These are phyloP conservation scores for Hyphopichia wangnamkhiaoensis DNA, from an alignment of 1,139 yeast genomes.

Conservation along the genomic window DNA sequence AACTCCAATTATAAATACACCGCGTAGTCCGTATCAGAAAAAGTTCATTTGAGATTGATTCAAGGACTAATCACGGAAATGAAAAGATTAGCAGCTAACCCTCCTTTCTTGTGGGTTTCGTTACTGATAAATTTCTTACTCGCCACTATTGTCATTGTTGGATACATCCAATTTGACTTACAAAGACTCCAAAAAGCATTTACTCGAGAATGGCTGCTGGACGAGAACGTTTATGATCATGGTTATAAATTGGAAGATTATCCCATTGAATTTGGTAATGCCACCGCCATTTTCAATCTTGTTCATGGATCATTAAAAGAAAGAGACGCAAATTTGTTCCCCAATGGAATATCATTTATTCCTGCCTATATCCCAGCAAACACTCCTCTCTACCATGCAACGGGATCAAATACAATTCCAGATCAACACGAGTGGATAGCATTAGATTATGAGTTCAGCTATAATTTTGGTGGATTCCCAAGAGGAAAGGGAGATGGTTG, in stretches of 20 bases:
- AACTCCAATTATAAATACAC: too few species aligned
- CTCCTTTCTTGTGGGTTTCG: not conserved
- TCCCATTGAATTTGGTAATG: constrained; percentile 44
- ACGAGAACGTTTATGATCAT: too few species aligned
- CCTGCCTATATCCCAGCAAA: constrained; percentile 60
- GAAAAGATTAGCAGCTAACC: not conserved
- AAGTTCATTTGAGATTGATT: too few species aligned
- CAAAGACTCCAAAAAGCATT: not conserved
- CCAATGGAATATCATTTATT: constrained; percentile 55
- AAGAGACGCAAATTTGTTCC: constrained; percentile 48
- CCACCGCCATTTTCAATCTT: constrained; percentile 54
- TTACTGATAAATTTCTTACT: not conserved
- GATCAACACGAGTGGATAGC: constrained; percentile 56
- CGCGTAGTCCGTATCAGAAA: too few species aligned
- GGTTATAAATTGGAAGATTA: too few species aligned
- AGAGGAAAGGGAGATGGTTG: not conserved
- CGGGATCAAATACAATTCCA: constrained; percentile 37
- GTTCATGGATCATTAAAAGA: constrained; percentile 49
- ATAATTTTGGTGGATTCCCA: constrained; percentile 35
- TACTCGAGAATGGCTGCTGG: too few species aligned
- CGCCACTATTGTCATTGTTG: not conserved
- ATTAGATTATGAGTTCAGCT: constrained; percentile 57
- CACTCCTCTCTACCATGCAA: constrained; percentile 52
- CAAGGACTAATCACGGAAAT: too few species aligned
- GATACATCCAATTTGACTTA: not conserved